Base-by-base conservation (phyloP, 371 early-diverging fungal genomes). In the Mucor saturninus region DNA sequence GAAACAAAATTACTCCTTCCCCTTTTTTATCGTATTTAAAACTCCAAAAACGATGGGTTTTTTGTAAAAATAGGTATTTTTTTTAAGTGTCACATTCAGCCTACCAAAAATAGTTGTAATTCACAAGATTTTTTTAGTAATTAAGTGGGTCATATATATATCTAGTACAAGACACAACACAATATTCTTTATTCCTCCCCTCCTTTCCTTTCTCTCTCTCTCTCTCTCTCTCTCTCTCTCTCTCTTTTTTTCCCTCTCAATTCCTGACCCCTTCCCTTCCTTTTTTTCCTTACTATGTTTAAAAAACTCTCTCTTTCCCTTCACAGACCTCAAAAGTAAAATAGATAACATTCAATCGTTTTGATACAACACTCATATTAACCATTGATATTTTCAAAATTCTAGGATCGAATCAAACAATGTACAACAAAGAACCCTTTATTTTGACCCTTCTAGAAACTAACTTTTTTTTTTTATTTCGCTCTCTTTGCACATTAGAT, bases 291-390 rank as follows among this genome's bases (percentile, higher is more conserved):
- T 30, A 53, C 15, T 42, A 67, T 67, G 67, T 57, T 67, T 50
- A 67, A 67, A 42, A 67, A 67, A 56, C 15, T 67, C 32, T 67
- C 67, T 15, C 43, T 67, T 30, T 61, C 61, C 31, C 56, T 56
- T n/a, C 56, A 61, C 43, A 67, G 61, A 46, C 37, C 67, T 26
- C 57, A 53, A 49, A 43, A 52, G 65, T 65, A 65, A 59, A 35
- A 21, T 15, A 40, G 52, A n/a, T 42, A 42, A 9, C 10, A 42
- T 9, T 13, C 0, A 42, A 42, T 4, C 21, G 21, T 21, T 42
- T 46, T n/a, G 9, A 14, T 7, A 46, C 13, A 40, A 8, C 13
- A 42, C 10, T 21, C 50, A 8, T 50, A 42, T 42, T 42, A 42
- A 42, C 3, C 31, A 30, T 30, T 26, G 21, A 5, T 40, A 10